phyloP scores from a whole-genome alignment of 192 early-diverging fungal species.

The Coemansia sp. region DNA sequence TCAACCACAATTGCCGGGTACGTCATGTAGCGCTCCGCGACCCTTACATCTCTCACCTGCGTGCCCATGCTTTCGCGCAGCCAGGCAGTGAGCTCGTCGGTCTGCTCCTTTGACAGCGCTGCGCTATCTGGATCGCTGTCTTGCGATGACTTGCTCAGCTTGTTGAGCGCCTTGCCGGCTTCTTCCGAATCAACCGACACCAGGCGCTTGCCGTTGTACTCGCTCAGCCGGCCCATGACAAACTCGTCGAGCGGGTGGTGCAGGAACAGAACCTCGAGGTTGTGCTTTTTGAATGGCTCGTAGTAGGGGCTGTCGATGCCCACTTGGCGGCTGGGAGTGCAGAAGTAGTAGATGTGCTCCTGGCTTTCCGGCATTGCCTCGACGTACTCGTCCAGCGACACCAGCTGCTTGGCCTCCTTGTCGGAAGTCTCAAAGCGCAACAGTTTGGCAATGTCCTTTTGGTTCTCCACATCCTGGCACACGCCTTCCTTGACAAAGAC shows the following conservation, averaged over 20 bases:
- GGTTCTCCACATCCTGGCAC: slow-evolving; percentile 73
- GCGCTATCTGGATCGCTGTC: slow-evolving; percentile 46
- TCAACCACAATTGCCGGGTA: slow-evolving; percentile 73
- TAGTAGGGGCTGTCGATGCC: slow-evolving; percentile 85
- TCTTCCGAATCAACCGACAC: slow-evolving; percentile 59
- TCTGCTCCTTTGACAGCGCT: slow-evolving; percentile 54
- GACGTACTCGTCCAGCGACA: slow-evolving; percentile 75
- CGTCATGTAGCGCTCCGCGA: slow-evolving; percentile 68
- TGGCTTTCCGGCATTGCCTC: slow-evolving; percentile 87
- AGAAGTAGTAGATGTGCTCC: slow-evolving; percentile 84
- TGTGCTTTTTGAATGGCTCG: slow-evolving; percentile 82
- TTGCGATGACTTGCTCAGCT: slow-evolving; percentile 60
- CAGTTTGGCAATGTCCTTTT: slow-evolving; percentile 74
- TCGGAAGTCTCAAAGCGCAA: slow-evolving; percentile 77
- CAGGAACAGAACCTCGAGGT: slow-evolving; percentile 86
- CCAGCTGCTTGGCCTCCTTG: slow-evolving; percentile 45
- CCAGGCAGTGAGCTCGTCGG: slow-evolving; percentile 63
- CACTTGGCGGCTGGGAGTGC: slow-evolving; percentile 67
- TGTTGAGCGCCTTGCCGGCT: slow-evolving; percentile 62
- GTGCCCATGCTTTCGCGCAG: slow-evolving; percentile 60
- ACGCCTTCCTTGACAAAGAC: slow-evolving; percentile 83
- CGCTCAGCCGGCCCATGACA: slow-evolving; percentile 66
- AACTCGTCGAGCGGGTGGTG: slow-evolving; percentile 75
- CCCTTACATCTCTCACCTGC: slow-evolving; percentile 66
- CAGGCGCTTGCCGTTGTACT: slow-evolving; percentile 77